Percentiles rank a stretch among this genome's conserved stretches.
Evolutionary conservation across 345 rosid genomes (phyloP).

Genomic region (Draba incana): DNA sequence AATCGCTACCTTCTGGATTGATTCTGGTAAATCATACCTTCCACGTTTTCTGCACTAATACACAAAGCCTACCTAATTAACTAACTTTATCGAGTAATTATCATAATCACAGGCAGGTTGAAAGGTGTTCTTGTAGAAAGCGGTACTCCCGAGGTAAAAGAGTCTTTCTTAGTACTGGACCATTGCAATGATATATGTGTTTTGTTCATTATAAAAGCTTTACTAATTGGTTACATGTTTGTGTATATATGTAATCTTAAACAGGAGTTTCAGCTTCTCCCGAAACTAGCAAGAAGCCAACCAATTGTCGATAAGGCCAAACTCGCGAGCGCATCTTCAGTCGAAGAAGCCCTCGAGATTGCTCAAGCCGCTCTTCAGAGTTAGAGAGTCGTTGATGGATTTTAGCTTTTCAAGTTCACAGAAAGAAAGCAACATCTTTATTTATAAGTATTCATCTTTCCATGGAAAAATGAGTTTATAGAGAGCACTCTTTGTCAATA

Average conservation of each 20-base stretch:
- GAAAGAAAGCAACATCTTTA: conserved; percentile 17
- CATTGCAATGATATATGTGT: no score
- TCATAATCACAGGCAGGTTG: conserved; percentile 63
- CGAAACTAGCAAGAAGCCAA: conserved; percentile 79
- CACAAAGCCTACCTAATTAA: not conserved
- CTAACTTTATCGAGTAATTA: conserved; percentile 25
- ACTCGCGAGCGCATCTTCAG: conserved; percentile 81
- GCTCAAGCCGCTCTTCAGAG: conserved; percentile 54
- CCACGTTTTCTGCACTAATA: not conserved
- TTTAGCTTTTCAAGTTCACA: not conserved
- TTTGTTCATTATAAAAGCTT: not conserved
- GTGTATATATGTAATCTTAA: not conserved
- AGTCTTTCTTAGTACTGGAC: no score
- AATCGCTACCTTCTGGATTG: conserved; percentile 93
- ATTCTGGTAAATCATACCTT: conserved; percentile 57
- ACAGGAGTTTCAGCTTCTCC: conserved; percentile 89
- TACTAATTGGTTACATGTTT: not conserved
- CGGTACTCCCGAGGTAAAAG: conserved; percentile 76
- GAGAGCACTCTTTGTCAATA: conserved; percentile 34
- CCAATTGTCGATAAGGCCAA: conserved; percentile 72
- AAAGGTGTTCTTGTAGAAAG: conserved; percentile 96
- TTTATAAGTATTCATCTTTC: conserved; percentile 28
- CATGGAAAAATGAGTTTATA: conserved; percentile 18
- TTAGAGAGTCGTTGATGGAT: conserved; percentile 24
- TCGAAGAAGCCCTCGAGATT: conserved; percentile 82